phyloP scores from a whole-genome alignment of 768 basidiomycete species.

The Mycena floridula region DNA sequence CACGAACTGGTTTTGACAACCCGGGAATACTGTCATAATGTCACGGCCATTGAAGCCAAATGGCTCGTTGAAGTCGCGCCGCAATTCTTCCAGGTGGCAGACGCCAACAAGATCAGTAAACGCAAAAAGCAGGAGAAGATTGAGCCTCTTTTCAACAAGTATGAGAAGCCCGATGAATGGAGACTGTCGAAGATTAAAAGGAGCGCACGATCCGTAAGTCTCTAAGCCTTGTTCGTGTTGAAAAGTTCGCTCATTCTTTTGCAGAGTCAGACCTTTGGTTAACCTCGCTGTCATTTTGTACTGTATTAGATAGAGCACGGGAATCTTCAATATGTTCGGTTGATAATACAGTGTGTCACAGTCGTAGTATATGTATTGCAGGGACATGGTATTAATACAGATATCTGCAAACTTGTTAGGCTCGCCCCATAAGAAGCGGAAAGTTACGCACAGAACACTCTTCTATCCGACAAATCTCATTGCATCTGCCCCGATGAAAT shows the following conservation, averaged over 20 bases:
- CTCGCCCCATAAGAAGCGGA: too few relatives aligned
- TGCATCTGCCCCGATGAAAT: slow-evolving; percentile 74
- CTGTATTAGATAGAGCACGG: too few relatives aligned
- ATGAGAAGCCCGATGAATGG: slow-evolving; percentile 94
- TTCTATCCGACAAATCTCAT: slow-evolving; percentile 79
- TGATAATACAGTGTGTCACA: too few relatives aligned
- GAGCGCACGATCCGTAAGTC: slow-evolving; percentile 72
- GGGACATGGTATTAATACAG: too few relatives aligned
- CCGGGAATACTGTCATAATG: slow-evolving; percentile 90
- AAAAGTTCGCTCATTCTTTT: too few relatives aligned
- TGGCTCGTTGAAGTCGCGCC: slow-evolving; percentile 98
- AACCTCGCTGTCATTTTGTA: slow-evolving; percentile 12
- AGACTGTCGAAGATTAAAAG: slow-evolving; percentile 87
- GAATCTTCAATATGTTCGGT: too few relatives aligned
- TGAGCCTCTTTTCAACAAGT: slow-evolving; percentile 92
- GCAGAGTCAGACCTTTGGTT: slow-evolving; percentile 90
- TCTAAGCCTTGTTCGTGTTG: slow-evolving; percentile 1
- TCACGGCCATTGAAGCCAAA: slow-evolving; percentile 94
- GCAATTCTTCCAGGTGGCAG: slow-evolving; percentile 98
- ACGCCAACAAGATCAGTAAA: slow-evolving; percentile 96
- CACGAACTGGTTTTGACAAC: slow-evolving; percentile 96
- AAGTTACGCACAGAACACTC: too few relatives aligned
- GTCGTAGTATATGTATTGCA: too few relatives aligned
- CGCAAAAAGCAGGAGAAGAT: slow-evolving; percentile 96
- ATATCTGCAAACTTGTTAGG: too few relatives aligned